Base-by-base conservation (phyloP, 2,329 filamentous ascomycete genomes). In the Esteya vermicola region DNA sequence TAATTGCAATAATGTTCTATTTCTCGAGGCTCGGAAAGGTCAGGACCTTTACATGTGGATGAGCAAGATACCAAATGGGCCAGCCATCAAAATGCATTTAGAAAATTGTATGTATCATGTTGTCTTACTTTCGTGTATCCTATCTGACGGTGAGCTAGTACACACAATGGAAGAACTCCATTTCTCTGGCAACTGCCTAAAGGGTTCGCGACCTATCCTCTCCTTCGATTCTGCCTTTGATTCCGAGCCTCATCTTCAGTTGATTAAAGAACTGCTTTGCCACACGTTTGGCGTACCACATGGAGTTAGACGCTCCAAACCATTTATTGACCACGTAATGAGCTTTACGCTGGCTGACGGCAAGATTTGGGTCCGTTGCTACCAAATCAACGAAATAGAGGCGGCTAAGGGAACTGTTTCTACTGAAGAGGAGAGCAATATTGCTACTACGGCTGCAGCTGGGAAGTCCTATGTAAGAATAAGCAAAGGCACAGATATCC, bases 111-210 rank as follows among this genome's bases (percentile, higher is more conserved):
- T 55, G 68, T 55, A 16, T 32, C 9, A 13, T 8, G 2, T 3
- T 19, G 19, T 20, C 10, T 28, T 8, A 13, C 14, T 6, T 32
- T 23, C 9, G 16, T n/a, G n/a, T 12, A 9, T 19, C 21, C 16
- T 26, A 14, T 25, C 37, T 1, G 25, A 12, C 25, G n/a, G n/a
- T n/a, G n/a, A 22, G 7, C n/a, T 49, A 83, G 72, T 95, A 54
- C 88, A 95, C 63, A 95, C 89, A 9, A 94, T 93, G 85, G 85
- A 89, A 54, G 91, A 98, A 60, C 69, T 98, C 27, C 85, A 94
- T 55, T 96, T 98, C 59, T 88, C 86, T 14, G 91, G 91, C 40
- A 98, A 98, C 67, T 95, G 88, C 57, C 67, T 96, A 45, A 95
- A 94, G 63, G 91, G 91, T 43, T 91, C 85, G 22, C 71, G 91